These are phyloP conservation scores for Neolentinus lepideus DNA, from an alignment of 1,284 basidiomycete genomes.

Conservation along the genomic window DNA sequence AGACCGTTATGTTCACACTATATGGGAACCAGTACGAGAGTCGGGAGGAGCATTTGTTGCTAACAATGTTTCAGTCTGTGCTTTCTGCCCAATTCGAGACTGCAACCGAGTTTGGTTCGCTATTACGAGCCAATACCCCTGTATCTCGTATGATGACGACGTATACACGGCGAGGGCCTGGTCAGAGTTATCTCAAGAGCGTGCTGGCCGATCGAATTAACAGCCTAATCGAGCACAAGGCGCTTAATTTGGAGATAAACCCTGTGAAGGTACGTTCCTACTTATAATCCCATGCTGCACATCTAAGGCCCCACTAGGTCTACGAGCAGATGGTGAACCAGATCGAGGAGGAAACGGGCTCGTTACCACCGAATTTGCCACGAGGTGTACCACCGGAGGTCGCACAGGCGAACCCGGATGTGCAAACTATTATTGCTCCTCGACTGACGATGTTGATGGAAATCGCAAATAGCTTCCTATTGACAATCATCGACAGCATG, in stretches of 20 bases:
- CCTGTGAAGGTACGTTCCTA: constrained; percentile 76
- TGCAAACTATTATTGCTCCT: constrained; percentile 95
- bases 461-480: constrained; percentile 94
- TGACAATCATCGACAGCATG: constrained; percentile 98
- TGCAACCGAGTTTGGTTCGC: constrained; percentile 94
- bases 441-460: constrained; percentile 98
- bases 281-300: background rate
- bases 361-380: constrained; percentile 84
- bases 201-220: constrained; percentile 97
- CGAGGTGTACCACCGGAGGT: constrained; percentile 89
- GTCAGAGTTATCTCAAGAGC: constrained; percentile 95
- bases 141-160: constrained; percentile 99
- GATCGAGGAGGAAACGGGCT: constrained; percentile 94
- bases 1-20: constrained; percentile 99
- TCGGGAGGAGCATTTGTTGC: constrained; percentile 93
- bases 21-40: constrained; percentile 99
- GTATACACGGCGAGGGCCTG: constrained; percentile 95
- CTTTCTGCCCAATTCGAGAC: constrained; percentile 98
- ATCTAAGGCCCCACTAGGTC: constrained; percentile 39
- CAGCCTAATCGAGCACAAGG: constrained; percentile 96
- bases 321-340: constrained; percentile 99
- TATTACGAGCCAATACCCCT: constrained; percentile 96
- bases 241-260: constrained; percentile 97
- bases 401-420: constrained; percentile 90
- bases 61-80: constrained; percentile 99